Percentiles rank a stretch among this genome's conserved stretches.
Conservation (phyloP, 2,329 filamentous ascomycete species). For the Aspergillus fijiensis region DNA sequence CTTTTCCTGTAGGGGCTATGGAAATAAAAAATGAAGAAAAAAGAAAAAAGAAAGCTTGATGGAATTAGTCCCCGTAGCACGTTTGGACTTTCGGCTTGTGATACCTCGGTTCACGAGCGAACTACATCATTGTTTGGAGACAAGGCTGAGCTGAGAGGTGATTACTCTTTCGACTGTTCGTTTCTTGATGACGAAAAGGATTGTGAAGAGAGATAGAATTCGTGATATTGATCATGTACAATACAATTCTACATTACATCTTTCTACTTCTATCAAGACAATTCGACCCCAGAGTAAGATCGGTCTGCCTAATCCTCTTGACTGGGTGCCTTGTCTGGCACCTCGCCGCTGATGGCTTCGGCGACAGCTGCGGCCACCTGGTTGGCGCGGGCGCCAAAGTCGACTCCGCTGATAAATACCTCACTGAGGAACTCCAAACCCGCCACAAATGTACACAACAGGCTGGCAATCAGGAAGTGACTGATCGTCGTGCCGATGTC, state of each 20-base stretch:
- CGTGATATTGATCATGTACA: neutral
- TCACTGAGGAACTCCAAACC: conserved; percentile 82
- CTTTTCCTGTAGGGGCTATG: neutral
- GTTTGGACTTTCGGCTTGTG: conserved; percentile 3
- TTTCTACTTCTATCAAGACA: neutral
- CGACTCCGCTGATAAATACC: conserved; percentile 75
- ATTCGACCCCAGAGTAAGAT: neutral
- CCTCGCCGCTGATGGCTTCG: conserved; percentile 22
- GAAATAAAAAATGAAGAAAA: no score
- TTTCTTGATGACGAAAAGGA: no score
- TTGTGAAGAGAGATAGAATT: neutral
- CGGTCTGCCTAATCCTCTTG: neutral
- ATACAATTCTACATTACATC: neutral
- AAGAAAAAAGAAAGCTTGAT: neutral
- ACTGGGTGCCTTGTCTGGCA: conserved; percentile 7
- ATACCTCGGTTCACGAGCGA: conserved; percentile 13
- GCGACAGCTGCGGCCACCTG: conserved; percentile 16
- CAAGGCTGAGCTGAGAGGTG: no score
- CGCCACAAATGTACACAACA: conserved; percentile 87
- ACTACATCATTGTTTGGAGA: neutral
- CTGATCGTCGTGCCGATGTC: conserved; percentile 97
- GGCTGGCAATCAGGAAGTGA: conserved; percentile 89
- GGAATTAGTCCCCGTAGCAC: neutral
- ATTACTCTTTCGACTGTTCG: no score
- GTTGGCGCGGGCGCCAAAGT: conserved; percentile 44